Evolutionary conservation across 2,329 filamentous ascomycete genomes (phyloP), one percentile per base, ranked within the genome.

Genomic region (Fusarium sp.): DNA sequence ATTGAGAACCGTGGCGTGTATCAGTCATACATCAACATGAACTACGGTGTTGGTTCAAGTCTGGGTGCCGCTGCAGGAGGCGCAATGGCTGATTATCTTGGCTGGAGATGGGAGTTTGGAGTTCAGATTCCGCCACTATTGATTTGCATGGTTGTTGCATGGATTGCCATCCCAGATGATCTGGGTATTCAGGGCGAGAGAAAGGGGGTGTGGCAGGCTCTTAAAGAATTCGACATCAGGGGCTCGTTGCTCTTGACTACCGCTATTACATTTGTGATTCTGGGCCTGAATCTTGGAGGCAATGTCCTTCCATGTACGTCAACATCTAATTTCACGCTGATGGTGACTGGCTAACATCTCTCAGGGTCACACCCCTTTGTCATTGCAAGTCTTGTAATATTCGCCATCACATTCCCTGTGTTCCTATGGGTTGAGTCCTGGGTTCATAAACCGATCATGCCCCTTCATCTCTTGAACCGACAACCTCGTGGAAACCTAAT

Each of bases 61-160:
- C 82, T 90, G 5, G 93, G 93, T 6, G 92, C 92, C 3, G 92
- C 92, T 0, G 85, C 93, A 11, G 93, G 92, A 19, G 92, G 92
- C 3, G 85, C 90, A 59, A 88, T 95, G 77, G 91, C 91, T 30
- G 92, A 94, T 77, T 85, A 84, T 38, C 81, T 94, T 4, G 93
- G 93, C 35, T 95, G 92, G 92, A 85, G 93, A 46, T 93, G 91
- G 90, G 91, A 92, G 63, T 94, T 92, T 78, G 89, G 88, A 60
- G 81, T 91, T 12, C 90, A 92, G 80, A 83, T 91, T 7, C 86
- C 88, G 6, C 82, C 85, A 0, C 76, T 91, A 35, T 32, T 86
- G 1, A 53, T 88, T 4, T 87, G 85, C 68, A 80, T 88, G 49
- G 72, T 79, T 13, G 78, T 88, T n/a, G 83, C 86, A 4, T 78